These are phyloP conservation scores for Chaetomiaceae sp. DNA, from an alignment of 2,329 filamentous ascomycete genomes.

Conservation along the genomic window DNA sequence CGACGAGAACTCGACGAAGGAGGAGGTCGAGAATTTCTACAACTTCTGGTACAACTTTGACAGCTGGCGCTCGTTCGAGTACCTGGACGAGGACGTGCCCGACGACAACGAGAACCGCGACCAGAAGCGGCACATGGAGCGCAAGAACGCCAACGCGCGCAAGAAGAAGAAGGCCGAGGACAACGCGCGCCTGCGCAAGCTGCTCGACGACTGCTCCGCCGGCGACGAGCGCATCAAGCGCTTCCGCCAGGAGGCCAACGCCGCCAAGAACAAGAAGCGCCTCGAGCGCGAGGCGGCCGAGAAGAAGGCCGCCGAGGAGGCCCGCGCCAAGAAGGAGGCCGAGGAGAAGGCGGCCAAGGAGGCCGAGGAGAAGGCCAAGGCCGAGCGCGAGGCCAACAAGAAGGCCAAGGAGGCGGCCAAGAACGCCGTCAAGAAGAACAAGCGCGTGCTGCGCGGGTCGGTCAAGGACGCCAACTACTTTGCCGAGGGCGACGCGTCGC, in stretches of 20 bases:
- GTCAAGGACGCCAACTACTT: conserved; percentile 99
- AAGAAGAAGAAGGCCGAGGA: conserved; percentile 99
- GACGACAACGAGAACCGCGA: conserved; percentile 99
- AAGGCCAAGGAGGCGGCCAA: conserved; percentile 99
- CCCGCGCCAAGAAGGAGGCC: conserved; percentile 75
- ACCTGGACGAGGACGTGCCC: conserved; percentile 96
- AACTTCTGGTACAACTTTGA: conserved; percentile 99
- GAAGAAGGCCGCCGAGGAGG: conserved; percentile 82
- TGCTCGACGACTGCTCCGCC: conserved; percentile 81
- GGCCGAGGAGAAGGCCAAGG: conserved; percentile 82
- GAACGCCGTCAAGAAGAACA: conserved; percentile 99
- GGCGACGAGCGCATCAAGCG: conserved; percentile 94
- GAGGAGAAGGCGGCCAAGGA: conserved; percentile 76
- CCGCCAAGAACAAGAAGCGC: conserved; percentile 93
- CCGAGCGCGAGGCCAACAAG: conserved; percentile 76
- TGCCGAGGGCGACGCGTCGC: conserved; percentile 63
- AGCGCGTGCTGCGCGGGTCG: conserved; percentile 88
- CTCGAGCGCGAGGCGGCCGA: conserved; percentile 87
- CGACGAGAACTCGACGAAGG: conserved; percentile 75
- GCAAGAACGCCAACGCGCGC: conserved; percentile 95
- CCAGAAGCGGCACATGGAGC: conserved; percentile 96
- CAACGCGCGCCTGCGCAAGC: conserved; percentile 79
- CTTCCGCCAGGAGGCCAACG: conserved; percentile 88
- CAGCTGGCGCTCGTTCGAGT: conserved; percentile 96
- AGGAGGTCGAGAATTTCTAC: conserved; percentile 93